phyloP scores from a whole-genome alignment of 352 stramenopile genomes.

The Globisporangium paddicum region DNA sequence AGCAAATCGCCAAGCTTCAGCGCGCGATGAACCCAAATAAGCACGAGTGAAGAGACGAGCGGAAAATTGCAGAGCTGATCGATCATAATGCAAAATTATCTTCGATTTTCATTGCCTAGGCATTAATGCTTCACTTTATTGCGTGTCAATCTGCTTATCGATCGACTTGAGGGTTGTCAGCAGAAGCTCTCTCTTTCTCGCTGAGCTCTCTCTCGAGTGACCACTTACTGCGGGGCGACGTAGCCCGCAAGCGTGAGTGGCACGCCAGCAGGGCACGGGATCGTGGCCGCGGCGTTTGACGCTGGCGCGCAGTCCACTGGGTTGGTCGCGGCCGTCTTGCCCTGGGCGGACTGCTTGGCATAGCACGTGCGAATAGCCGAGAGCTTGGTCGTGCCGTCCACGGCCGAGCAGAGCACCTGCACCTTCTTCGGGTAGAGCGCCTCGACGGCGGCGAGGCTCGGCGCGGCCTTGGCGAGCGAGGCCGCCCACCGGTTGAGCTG shows the following conservation, averaged over 20 bases:
- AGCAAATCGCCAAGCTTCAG: slow-evolving; percentile 50
- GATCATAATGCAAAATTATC: neutral
- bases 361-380: slow-evolving; percentile 70
- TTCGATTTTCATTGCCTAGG: neutral
- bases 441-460: slow-evolving; percentile 32
- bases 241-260: slow-evolving; percentile 12
- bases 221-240: slow-evolving; percentile 8
- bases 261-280: slow-evolving; percentile 1
- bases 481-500: slow-evolving; percentile 57
- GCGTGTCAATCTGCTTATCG: neutral
- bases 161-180: too few species aligned
- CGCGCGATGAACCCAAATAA: slow-evolving; percentile 53
- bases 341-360: slow-evolving; percentile 20
- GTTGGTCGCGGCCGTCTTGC: slow-evolving; percentile 1
- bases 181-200: neutral
- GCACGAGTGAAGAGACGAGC: slow-evolving; percentile 20
- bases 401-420: slow-evolving; percentile 60
- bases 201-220: neutral
- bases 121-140: neutral
- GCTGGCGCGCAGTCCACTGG: slow-evolving; percentile 12
- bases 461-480: slow-evolving; percentile 9
- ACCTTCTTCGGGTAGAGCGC: slow-evolving; percentile 58
- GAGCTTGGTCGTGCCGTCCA: slow-evolving; percentile 54
- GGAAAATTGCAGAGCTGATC: neutral
- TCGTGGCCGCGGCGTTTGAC: slow-evolving; percentile 5